Conservation (phyloP, 306 rosid genomes). For the Ormosia semicastrata region DNA sequence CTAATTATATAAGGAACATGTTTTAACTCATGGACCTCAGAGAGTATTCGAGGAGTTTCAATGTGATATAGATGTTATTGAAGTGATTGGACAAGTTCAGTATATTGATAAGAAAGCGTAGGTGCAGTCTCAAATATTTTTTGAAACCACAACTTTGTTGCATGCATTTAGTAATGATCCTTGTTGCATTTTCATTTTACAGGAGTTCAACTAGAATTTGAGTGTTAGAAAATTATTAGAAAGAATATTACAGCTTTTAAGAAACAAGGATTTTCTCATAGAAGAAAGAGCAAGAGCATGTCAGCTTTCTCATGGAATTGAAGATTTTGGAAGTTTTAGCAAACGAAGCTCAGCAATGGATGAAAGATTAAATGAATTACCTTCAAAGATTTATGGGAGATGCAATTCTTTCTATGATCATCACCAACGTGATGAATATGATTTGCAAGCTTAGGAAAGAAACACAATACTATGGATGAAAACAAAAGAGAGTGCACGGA, state of each 20-base stretch:
- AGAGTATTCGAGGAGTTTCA: slow-evolving; percentile 64
- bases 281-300: slow-evolving; percentile 65
- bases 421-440: neutral
- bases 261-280: slow-evolving; percentile 31
- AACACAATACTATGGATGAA: neutral
- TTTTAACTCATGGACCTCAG: slow-evolving; percentile 77
- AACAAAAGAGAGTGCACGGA: neutral
- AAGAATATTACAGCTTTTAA: slow-evolving; percentile 49
- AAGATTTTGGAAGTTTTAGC: slow-evolving; percentile 73
- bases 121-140: slow-evolving; percentile 5
- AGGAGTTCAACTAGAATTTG: slow-evolving; percentile 78
- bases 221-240: slow-evolving; percentile 50
- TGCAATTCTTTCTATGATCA: slow-evolving; percentile 37
- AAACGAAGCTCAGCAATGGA: slow-evolving; percentile 28
- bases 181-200: neutral
- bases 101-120: slow-evolving; percentile 71
- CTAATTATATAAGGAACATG: slow-evolving; percentile 60
- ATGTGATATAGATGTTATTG: slow-evolving; percentile 38
- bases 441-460: too few species aligned
- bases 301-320: slow-evolving; percentile 50
- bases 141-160: neutral
- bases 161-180: neutral
- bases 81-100: slow-evolving; percentile 52
- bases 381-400: slow-evolving; percentile 35
- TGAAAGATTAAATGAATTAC: too few species aligned